These are phyloP conservation scores for Candida tunisiensis DNA, from an alignment of 1,139 yeast genomes.

Conservation along the genomic window DNA sequence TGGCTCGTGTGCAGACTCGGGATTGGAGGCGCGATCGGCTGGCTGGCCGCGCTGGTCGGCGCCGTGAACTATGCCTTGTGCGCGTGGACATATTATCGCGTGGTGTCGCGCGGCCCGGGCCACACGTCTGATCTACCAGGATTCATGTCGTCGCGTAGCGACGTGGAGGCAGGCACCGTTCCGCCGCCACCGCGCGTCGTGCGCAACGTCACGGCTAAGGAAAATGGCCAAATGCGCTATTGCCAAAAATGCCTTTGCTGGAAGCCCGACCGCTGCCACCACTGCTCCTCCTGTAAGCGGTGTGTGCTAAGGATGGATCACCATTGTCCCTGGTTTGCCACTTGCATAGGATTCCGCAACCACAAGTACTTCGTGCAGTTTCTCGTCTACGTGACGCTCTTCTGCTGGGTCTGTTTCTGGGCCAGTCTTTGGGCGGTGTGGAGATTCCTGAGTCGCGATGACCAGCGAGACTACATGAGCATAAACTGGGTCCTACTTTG, in stretches of 20 bases:
- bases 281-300: slow-evolving; percentile 21
- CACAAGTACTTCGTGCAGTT: slow-evolving; percentile 72
- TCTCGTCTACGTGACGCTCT: slow-evolving; percentile 37
- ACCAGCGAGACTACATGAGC: slow-evolving; percentile 27
- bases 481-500: slow-evolving; percentile 44
- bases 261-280: slow-evolving; percentile 73
- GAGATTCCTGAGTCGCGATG: slow-evolving; percentile 30
- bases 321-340: slow-evolving; percentile 95
- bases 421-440: slow-evolving; percentile 28
- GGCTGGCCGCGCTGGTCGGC: slow-evolving; percentile 10
- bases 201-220: slow-evolving; percentile 22
- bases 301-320: slow-evolving; percentile 38
- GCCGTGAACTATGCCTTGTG: slow-evolving; percentile 9
- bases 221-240: slow-evolving; percentile 33
- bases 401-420: slow-evolving; percentile 25
- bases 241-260: slow-evolving; percentile 66
- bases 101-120: slow-evolving; percentile 38
- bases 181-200: slow-evolving; percentile 21
- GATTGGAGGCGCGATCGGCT: slow-evolving; percentile 8
- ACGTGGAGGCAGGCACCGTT: slow-evolving; percentile 8
- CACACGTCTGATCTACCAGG: slow-evolving; percentile 23
- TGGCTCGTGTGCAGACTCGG: slow-evolving; percentile 12
- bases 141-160: slow-evolving; percentile 8
- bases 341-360: slow-evolving; percentile 71
- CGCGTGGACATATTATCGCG: slow-evolving; percentile 33